Evolutionary conservation across 345 rosid genomes (phyloP).

Genomic region (Sisymbrium irio): DNA sequence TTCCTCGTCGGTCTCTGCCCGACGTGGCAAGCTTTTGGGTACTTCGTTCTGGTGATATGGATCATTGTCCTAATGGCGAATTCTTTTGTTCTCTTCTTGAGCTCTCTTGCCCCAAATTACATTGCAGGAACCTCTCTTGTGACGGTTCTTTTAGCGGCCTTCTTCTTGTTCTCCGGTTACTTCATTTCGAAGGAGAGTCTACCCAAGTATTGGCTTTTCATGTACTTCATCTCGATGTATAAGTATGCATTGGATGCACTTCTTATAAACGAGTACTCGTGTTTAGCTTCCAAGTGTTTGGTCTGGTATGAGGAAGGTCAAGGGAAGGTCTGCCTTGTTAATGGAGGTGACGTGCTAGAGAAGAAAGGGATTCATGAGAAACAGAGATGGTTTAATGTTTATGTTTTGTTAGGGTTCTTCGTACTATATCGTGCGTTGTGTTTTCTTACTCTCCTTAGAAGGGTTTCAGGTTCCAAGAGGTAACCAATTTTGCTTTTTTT

Average conservation of each 20-base stretch:
- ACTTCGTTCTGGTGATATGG: conserved; percentile 82
- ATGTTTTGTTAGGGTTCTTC: conserved; percentile 57
- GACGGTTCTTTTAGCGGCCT: conserved; percentile 69
- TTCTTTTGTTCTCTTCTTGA: conserved; percentile 80
- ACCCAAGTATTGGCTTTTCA: conserved; percentile 91
- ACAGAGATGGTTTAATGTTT: conserved; percentile 72
- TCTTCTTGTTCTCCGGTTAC: conserved; percentile 61
- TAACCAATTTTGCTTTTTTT: too few species aligned
- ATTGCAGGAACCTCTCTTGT: conserved; percentile 82
- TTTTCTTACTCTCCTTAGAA: too few species aligned
- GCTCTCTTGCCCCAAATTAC: conserved; percentile 91
- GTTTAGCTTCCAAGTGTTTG: conserved; percentile 63
- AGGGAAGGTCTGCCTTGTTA: conserved; percentile 56
- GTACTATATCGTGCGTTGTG: too few species aligned
- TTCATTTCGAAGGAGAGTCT: conserved; percentile 73
- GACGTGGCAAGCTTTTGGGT: conserved; percentile 72
- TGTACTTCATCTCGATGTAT: conserved; percentile 94
- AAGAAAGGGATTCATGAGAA: conserved; percentile 62
- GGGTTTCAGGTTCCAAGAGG: too few species aligned
- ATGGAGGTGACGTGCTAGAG: conserved; percentile 67
- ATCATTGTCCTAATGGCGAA: conserved; percentile 77
- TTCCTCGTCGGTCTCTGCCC: conserved; percentile 83
- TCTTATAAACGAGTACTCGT: conserved; percentile 85
- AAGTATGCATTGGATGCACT: conserved; percentile 87
- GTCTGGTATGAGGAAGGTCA: conserved; percentile 65